Conservation (phyloP, 139 green algal genomes). For the Chlamydomonas incerta region DNA sequence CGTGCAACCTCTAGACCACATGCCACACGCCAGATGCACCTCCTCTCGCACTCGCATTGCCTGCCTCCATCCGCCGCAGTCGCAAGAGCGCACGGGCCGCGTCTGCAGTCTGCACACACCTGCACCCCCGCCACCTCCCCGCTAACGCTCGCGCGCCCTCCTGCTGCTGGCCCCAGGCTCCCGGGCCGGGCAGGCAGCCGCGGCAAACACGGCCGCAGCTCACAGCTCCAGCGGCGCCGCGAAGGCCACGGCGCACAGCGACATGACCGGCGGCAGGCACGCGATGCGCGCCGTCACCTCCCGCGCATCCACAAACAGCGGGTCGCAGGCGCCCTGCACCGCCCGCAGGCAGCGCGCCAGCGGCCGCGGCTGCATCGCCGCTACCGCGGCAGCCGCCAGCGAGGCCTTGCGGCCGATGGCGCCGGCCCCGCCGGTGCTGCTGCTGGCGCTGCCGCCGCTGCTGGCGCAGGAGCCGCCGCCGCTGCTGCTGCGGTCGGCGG, state of each 20-base stretch:
- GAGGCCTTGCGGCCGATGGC: background rate
- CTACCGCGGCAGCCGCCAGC: slow-evolving; percentile 18
- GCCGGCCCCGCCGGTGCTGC: background rate
- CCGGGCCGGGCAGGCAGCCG: too few species aligned
- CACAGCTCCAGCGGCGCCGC: slow-evolving; percentile 33
- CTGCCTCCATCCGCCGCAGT: too few species aligned
- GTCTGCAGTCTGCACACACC: too few species aligned
- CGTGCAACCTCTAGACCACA: too few species aligned
- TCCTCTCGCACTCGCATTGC: too few species aligned
- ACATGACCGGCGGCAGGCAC: slow-evolving; percentile 30
- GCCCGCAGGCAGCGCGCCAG: slow-evolving; percentile 24
- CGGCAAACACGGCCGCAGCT: too few species aligned
- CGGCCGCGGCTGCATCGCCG: slow-evolving; percentile 21
- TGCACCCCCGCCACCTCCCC: too few species aligned
- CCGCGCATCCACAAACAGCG: slow-evolving; percentile 27
- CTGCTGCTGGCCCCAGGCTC: too few species aligned
- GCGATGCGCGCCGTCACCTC: slow-evolving; percentile 41
- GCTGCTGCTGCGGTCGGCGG: too few species aligned
- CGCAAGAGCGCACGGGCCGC: too few species aligned
- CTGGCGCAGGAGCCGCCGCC: background rate
- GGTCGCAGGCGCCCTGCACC: slow-evolving; percentile 41
- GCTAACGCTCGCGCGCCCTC: too few species aligned
- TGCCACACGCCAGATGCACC: too few species aligned
- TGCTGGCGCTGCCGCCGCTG: background rate
- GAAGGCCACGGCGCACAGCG: slow-evolving; percentile 37